phyloP scores from a whole-genome alignment of 208 protist genomes.

The Leishmania mexicana region DNA sequence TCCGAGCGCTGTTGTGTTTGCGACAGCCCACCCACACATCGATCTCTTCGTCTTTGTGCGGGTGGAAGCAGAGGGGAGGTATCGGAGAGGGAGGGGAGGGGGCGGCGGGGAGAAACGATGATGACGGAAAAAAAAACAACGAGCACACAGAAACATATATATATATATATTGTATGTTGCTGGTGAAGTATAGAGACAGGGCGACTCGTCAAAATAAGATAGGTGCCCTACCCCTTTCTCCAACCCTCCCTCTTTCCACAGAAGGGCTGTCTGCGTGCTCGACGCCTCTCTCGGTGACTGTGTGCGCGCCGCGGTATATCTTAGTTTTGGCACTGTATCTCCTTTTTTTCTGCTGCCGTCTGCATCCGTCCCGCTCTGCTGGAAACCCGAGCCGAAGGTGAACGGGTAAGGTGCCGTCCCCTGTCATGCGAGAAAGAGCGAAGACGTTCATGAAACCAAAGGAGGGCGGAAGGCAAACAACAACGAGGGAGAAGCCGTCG shows the following conservation, averaged over 20 bases:
- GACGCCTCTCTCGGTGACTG: neutral
- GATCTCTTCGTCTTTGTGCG: too few relatives aligned
- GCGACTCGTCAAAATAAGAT: neutral
- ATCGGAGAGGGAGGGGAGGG: neutral
- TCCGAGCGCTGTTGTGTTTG: neutral
- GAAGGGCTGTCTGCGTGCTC: neutral
- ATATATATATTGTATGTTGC: neutral
- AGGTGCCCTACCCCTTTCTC: neutral
- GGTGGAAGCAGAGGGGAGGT: neutral
- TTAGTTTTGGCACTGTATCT: neutral
- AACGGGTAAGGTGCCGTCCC: neutral
- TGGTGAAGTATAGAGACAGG: neutral
- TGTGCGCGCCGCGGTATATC: neutral
- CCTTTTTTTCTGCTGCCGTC: neutral
- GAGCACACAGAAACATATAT: neutral
- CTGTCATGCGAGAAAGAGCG: neutral
- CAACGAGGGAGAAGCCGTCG: neutral
- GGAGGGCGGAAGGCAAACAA: neutral
- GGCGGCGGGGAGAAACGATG: neutral
- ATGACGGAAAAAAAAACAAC: neutral
- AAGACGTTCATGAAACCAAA: neutral
- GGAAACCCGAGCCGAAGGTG: neutral
- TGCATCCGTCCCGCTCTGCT: neutral
- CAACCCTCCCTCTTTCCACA: neutral
- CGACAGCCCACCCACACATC: neutral